These are phyloP conservation scores for Crithidia thermophila DNA, from an alignment of 208 protist species.

Conservation along the genomic window DNA sequence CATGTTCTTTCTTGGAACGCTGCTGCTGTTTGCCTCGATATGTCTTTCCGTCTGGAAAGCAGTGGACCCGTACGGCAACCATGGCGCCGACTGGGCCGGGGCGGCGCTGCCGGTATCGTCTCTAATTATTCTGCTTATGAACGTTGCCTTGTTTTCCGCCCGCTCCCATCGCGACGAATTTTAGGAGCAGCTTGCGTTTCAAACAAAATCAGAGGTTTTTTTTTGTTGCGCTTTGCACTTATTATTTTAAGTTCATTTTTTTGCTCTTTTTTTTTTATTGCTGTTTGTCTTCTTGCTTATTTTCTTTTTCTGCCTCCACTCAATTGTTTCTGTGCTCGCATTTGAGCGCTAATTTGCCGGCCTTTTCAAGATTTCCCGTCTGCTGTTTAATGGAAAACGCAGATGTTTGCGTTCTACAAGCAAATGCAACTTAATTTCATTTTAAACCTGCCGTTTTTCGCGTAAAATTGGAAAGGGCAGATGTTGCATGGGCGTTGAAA, in stretches of 20 bases:
- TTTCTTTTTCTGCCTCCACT: too few relatives aligned
- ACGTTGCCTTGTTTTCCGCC: slow-evolving; percentile 21
- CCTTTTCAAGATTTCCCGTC: too few relatives aligned
- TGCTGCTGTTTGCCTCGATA: slow-evolving; percentile 57
- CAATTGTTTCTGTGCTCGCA: too few relatives aligned
- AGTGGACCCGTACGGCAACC: slow-evolving; percentile 48
- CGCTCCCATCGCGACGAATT: slow-evolving; percentile 20
- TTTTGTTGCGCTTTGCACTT: not conserved
- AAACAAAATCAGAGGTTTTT: not conserved
- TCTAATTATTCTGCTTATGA: slow-evolving; percentile 48
- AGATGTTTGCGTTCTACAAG: too few relatives aligned
- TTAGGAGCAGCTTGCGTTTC: too few relatives aligned
- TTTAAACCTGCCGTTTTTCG: too few relatives aligned
- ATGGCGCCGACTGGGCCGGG: slow-evolving; percentile 41
- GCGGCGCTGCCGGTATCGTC: slow-evolving; percentile 49
- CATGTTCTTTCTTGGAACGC: slow-evolving; percentile 56
- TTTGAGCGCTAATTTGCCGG: too few relatives aligned
- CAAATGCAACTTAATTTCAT: too few relatives aligned
- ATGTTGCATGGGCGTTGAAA: too few relatives aligned
- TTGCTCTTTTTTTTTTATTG: slow-evolving; percentile 6
- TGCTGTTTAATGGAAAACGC: too few relatives aligned
- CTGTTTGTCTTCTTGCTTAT: not conserved
- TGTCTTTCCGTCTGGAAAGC: slow-evolving; percentile 59
- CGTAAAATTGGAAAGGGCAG: too few relatives aligned
- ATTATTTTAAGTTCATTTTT: not conserved